These are phyloP conservation scores for Alternaria novae-zelandiae DNA, from an alignment of 2,329 filamentous ascomycete species.

Conservation along the genomic window DNA sequence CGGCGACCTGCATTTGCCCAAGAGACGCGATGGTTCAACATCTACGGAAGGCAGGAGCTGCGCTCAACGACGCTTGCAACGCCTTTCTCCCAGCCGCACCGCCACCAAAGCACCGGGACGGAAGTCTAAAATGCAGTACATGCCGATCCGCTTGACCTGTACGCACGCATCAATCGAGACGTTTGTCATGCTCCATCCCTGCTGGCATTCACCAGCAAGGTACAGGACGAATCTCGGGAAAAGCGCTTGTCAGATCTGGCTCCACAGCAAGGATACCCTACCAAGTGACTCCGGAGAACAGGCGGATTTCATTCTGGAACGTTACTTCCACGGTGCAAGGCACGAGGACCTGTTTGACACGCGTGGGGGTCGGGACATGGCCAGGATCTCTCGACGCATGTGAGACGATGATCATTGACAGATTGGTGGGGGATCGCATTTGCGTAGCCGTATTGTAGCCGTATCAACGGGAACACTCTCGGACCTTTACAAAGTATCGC, in stretches of 20 bases:
- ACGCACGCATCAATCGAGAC: neutral
- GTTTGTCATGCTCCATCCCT: conserved; percentile 4
- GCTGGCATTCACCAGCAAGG: neutral
- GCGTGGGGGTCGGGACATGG: neutral
- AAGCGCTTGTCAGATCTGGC: neutral
- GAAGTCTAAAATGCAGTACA: neutral
- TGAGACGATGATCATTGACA: neutral
- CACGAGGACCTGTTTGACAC: neutral
- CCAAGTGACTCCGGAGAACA: neutral
- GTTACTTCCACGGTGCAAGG: neutral
- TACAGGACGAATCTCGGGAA: neutral
- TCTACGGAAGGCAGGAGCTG: no score
- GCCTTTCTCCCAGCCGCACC: neutral
- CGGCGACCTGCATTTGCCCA: neutral
- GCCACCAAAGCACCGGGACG: conserved; percentile 3
- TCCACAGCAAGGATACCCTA: neutral
- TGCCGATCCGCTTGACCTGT: neutral
- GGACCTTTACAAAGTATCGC: neutral
- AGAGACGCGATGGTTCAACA: neutral
- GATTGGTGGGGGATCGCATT: neutral
- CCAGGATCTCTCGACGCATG: neutral
- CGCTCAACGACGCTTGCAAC: neutral
- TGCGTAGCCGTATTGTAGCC: neutral
- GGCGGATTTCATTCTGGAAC: conserved; percentile 2
- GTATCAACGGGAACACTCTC: neutral